Conservation (phyloP, 192 early-diverging fungal genomes). For the Rhizophagus prolifer region DNA sequence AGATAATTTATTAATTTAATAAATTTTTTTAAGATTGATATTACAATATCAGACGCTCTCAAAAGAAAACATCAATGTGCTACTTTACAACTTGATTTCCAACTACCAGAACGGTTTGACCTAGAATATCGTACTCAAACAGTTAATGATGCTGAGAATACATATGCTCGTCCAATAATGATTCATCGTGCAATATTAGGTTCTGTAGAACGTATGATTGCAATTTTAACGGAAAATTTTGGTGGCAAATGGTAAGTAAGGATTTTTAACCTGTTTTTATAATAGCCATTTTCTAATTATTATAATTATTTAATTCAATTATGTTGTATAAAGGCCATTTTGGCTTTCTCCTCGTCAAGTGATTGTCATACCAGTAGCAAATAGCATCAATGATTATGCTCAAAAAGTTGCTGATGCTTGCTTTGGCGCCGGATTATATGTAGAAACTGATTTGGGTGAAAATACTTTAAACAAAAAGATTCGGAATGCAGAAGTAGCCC, state of each 20-base stretch:
- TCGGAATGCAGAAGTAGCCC: constrained; percentile 88
- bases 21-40: constrained; percentile 69
- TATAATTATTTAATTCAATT: background rate
- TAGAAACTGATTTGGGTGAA: constrained; percentile 83
- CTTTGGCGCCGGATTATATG: constrained; percentile 74
- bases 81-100: constrained; percentile 98
- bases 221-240: constrained; percentile 94
- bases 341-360: constrained; percentile 97
- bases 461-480: constrained; percentile 97
- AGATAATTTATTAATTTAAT: background rate
- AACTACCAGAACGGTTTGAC: constrained; percentile 91
- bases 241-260: constrained; percentile 81
- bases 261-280: background rate
- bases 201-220: constrained; percentile 94
- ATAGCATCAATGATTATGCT: constrained; percentile 79
- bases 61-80: constrained; percentile 93
- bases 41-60: constrained; percentile 91
- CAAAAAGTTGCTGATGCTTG: constrained; percentile 69
- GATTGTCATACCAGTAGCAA: constrained; percentile 85
- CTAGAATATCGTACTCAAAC: constrained; percentile 84
- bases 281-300: background rate
- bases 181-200: constrained; percentile 98
- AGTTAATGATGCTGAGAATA: constrained; percentile 49
- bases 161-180: constrained; percentile 82
- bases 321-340: constrained; percentile 58